These are phyloP conservation scores for Irpex rosettiformis DNA, from an alignment of 1,284 basidiomycete genomes.

Conservation along the genomic window DNA sequence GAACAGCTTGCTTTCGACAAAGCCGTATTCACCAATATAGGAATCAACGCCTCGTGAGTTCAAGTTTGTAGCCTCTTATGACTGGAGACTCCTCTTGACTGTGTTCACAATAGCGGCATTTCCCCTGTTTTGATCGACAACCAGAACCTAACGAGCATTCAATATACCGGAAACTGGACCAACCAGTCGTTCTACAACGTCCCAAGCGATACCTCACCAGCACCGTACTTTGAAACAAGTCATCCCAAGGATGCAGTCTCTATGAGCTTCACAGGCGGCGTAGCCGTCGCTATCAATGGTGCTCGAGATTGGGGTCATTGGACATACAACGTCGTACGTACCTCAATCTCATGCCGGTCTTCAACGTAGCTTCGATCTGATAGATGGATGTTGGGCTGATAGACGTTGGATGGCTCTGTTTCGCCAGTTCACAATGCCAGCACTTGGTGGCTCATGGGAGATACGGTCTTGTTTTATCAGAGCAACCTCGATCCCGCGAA, in stretches of 20 bases:
- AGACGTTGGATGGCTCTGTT: constrained; percentile 5
- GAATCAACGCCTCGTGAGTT: constrained; percentile 8
- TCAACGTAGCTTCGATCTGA: background rate
- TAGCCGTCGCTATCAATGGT: constrained; percentile 10
- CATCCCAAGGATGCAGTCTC: constrained; percentile 5
- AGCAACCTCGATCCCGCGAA: constrained; percentile 6
- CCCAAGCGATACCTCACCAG: constrained; percentile 5
- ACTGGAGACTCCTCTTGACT: background rate
- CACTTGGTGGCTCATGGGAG: constrained; percentile 12
- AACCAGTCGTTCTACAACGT: constrained; percentile 4
- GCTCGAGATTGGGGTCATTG: constrained; percentile 13
- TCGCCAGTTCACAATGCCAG: constrained; percentile 8
- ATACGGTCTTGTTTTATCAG: constrained; percentile 12
- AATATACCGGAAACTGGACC: constrained; percentile 10
- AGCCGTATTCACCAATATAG: constrained; percentile 7
- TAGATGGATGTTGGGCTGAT: no score
- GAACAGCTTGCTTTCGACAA: constrained; percentile 8
- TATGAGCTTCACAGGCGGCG: constrained; percentile 10
- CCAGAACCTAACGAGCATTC: constrained; percentile 4
- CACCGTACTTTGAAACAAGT: constrained; percentile 10
- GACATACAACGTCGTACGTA: constrained; percentile 14
- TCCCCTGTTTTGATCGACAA: constrained; percentile 5
- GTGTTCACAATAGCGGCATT: no score
- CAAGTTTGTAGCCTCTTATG: background rate
- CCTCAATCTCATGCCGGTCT: no score